Evolutionary conservation across 768 basidiomycete species (phyloP), one percentile per base, ranked within the genome.

Genomic region (Rhodotorula kratochvilovae): DNA sequence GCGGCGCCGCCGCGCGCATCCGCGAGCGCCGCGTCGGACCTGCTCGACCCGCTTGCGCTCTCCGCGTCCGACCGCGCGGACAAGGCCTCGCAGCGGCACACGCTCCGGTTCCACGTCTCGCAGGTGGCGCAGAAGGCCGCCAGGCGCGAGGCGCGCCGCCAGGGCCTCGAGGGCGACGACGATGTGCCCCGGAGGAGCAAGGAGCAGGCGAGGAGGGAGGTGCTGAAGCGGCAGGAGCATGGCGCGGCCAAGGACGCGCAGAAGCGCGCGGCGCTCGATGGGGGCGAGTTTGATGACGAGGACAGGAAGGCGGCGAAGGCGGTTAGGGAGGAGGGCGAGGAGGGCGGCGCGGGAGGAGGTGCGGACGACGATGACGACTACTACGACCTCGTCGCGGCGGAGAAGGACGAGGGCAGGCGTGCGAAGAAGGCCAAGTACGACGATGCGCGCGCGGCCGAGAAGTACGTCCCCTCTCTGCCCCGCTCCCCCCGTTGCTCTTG

Each of bases 81-180:
- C 82, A 96, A 96, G 80, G 85, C 83, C 29, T 87, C 89, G 7
- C 87, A 89, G 66, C 89, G 87, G 75, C 89, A 89, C 74, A 86
- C 90, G 13, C 85, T 98, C 43, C 88, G 90, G 46, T 99, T 98
- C 87, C 91, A 98, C 81, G 92, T 92, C 10, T 86, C 90, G 64
- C 90, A 89, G 79, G 94, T 99, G 77, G 91, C 91, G 78, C 87
- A 88, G 67, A 86, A 91, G 12, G 85, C 87, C 63, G 87, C 88
- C 19, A 84, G 90, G 70, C 85, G 94, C 64, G 86, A 87, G 66
- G 85, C 84, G 35, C 87, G 89, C 10, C 27, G 56, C 13, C 15
- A 35, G 3, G 74, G 76, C 13, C n/a, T 62, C 36, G 89, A 90
- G 42, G 96, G 96, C 27, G 96, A 99, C 79, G 95, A 97, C 77